Evolutionary conservation across 768 basidiomycete species (phyloP).

Genomic region (Amanita fuliginea): DNA sequence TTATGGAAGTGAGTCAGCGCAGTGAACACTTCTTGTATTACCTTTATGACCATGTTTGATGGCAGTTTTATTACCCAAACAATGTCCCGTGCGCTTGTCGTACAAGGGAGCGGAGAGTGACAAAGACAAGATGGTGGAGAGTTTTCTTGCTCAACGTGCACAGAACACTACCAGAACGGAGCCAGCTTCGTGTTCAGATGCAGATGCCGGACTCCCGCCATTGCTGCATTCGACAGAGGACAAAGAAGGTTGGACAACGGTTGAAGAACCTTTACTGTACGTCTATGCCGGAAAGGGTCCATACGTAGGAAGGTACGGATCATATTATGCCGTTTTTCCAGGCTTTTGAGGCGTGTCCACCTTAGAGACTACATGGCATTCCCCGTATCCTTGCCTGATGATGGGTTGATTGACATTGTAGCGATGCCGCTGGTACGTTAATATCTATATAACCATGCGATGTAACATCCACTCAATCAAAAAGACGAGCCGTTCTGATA

Average conservation of each 20-base stretch:
- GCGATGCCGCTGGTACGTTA: conserved; percentile 49
- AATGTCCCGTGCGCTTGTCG: conserved; percentile 61
- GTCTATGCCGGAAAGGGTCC: conserved; percentile 74
- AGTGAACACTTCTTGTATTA: neutral
- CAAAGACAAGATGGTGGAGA: conserved; percentile 59
- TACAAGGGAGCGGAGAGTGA: conserved; percentile 61
- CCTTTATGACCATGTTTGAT: neutral
- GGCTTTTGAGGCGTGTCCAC: neutral
- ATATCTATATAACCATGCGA: no score
- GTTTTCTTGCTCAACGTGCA: conserved; percentile 28
- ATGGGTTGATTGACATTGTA: conserved; percentile 67
- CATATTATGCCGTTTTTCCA: neutral
- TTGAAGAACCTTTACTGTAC: conserved; percentile 59
- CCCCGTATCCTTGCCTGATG: conserved; percentile 69
- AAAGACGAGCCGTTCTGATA: neutral
- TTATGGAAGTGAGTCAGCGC: conserved; percentile 41
- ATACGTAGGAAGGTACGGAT: conserved; percentile 49
- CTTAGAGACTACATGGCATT: conserved; percentile 70
- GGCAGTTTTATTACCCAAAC: conserved; percentile 46
- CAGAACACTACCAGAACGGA: conserved; percentile 1
- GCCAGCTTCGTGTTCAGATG: conserved; percentile 5
- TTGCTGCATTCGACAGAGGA: conserved; percentile 31
- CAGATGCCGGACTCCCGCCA: conserved; percentile 22
- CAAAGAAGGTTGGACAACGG: conserved; percentile 56
- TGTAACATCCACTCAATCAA: neutral